Conservation (phyloP, 2,329 filamentous ascomycete species). For the Chaetomium globosum region DNA sequence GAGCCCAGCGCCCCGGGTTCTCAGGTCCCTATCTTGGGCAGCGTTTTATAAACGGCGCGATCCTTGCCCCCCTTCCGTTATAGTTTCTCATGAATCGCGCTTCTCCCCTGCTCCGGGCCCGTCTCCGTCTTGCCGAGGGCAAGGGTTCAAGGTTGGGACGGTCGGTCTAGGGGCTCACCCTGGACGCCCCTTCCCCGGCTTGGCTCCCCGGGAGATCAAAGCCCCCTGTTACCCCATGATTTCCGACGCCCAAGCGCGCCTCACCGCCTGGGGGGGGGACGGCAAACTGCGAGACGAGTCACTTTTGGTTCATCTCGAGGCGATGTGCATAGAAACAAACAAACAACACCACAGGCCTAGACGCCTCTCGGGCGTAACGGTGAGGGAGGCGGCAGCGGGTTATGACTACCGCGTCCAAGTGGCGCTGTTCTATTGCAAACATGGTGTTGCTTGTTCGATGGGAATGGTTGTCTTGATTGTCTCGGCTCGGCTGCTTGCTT, state of each 20-base stretch:
- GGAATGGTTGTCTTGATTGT: neutral
- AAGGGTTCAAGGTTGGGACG: slow-evolving; percentile 19
- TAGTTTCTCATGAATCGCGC: no score
- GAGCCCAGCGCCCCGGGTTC: slow-evolving; percentile 16
- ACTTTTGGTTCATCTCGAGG: no score
- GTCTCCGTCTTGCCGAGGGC: slow-evolving; percentile 21
- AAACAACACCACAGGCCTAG: slow-evolving; percentile 4
- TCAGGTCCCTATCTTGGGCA: slow-evolving; percentile 5
- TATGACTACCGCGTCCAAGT: neutral
- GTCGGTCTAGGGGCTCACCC: neutral
- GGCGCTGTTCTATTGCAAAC: slow-evolving; percentile 6
- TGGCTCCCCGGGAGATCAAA: slow-evolving; percentile 12
- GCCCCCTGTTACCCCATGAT: slow-evolving; percentile 10
- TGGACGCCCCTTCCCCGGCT: slow-evolving; percentile 16
- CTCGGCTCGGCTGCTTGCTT: slow-evolving; percentile 23
- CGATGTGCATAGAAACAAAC: neutral
- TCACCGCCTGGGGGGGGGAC: slow-evolving; percentile 17
- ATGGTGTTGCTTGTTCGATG: slow-evolving; percentile 12
- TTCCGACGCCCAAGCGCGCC: slow-evolving; percentile 12
- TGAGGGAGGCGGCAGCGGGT: slow-evolving; percentile 2
- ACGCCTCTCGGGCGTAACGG: slow-evolving; percentile 3
- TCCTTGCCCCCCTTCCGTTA: neutral
- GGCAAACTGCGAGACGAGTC: neutral
- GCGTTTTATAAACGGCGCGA: slow-evolving; percentile 14
- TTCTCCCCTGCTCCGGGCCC: slow-evolving; percentile 20